A percentile compares a stretch with the other conserved stretches of the same genome.
Conservation (phyloP, 495 filamentous ascomycete species). For the Penicillium silybi region DNA sequence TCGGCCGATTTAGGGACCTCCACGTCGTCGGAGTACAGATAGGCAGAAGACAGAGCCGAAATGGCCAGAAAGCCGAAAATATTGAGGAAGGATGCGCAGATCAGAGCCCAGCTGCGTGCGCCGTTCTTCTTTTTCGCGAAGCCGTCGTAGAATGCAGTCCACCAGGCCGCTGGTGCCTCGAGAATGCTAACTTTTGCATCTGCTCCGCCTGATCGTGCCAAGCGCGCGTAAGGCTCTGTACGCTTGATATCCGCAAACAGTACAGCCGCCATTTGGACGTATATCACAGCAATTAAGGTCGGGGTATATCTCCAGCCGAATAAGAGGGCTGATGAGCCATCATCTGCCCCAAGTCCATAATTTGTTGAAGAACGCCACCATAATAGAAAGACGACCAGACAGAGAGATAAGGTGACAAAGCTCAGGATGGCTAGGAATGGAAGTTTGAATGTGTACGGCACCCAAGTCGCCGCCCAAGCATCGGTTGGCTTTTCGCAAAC, state of each 20-base stretch:
- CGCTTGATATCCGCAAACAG: conserved; percentile 29
- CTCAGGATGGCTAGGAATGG: conserved; percentile 5
- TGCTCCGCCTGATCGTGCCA: conserved; percentile 26
- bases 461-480: conserved; percentile 2
- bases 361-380: conserved; percentile 20
- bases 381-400: conserved; percentile 9
- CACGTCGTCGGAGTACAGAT: conserved; percentile 21
- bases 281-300: conserved; percentile 31
- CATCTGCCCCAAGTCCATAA: conserved; percentile 25
- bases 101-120: conserved; percentile 22
- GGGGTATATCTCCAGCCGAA: conserved; percentile 33
- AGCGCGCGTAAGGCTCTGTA: conserved; percentile 31
- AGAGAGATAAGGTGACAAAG: conserved; percentile 2
- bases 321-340: conserved; percentile 23
- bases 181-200: conserved; percentile 21
- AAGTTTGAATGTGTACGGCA: conserved; percentile 13
- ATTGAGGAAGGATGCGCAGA: conserved; percentile 27
- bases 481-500: background rate
- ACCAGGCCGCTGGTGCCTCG: conserved; percentile 21
- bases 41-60: conserved; percentile 32
- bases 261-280: conserved; percentile 23
- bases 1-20: conserved; percentile 13
- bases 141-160: conserved; percentile 21
- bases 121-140: conserved; percentile 22
- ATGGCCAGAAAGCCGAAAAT: conserved; percentile 31